phyloP scores from a whole-genome alignment of 1,284 basidiomycete genomes.

The Fomitopsis betulina region DNA sequence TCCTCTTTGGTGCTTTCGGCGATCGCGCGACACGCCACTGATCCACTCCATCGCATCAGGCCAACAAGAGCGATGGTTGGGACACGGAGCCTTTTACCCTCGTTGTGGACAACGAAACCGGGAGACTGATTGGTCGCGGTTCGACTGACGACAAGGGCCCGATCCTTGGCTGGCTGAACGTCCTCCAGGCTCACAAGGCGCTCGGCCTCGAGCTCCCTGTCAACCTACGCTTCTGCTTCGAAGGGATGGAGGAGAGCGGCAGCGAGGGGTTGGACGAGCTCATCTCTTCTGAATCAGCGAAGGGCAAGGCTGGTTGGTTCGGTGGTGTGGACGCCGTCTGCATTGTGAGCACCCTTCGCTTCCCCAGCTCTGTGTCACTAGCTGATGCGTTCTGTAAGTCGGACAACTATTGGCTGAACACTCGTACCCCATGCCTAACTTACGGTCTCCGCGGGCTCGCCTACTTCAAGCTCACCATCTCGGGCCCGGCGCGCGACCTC shows the following conservation, averaged over 20 bases:
- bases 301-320: slow-evolving; percentile 74
- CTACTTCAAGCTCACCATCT: slow-evolving; percentile 85
- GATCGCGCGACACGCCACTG: too few relatives aligned
- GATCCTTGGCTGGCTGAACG: slow-evolving; percentile 92
- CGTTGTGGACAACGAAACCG: slow-evolving; percentile 61
- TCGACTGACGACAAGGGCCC: slow-evolving; percentile 94
- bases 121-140: slow-evolving; percentile 84
- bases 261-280: slow-evolving; percentile 92
- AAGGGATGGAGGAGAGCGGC: slow-evolving; percentile 98
- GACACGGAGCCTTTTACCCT: slow-evolving; percentile 88
- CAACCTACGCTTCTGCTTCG: slow-evolving; percentile 93
- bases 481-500: slow-evolving; percentile 85
- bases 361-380: neutral
- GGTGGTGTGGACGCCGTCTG: slow-evolving; percentile 92
- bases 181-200: slow-evolving; percentile 82
- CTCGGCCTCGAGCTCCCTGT: slow-evolving; percentile 83
- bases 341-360: slow-evolving; percentile 59
- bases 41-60: slow-evolving; percentile 31
- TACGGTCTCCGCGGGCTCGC: slow-evolving; percentile 85
- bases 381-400: slow-evolving; percentile 43
- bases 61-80: slow-evolving; percentile 84
- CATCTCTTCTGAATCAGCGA: slow-evolving; percentile 74
- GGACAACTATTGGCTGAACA: slow-evolving; percentile 87
- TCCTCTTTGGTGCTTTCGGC: neutral
- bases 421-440: slow-evolving; percentile 70